Conservation (phyloP, 345 rosid species). For the Syzygium oleosum region DNA sequence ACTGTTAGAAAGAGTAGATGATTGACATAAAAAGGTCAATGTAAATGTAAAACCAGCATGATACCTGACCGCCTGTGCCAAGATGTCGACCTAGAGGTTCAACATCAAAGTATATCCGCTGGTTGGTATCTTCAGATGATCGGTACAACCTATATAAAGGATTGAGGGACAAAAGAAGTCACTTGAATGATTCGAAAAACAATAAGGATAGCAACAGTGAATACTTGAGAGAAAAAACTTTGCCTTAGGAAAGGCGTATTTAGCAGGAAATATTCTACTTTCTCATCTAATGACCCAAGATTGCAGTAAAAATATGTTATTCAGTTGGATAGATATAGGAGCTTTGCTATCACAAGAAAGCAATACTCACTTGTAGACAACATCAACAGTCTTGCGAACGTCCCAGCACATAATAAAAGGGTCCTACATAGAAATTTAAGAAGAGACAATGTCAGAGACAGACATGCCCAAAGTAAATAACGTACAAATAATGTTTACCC, state of each 20-base stretch:
- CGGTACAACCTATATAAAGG: slow-evolving; percentile 57
- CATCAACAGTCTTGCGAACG: slow-evolving; percentile 75
- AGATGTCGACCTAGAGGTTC: slow-evolving; percentile 77
- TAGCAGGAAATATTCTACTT: not conserved
- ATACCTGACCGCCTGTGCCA: slow-evolving; percentile 93
- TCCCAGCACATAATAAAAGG: slow-evolving; percentile 97
- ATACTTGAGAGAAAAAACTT: not conserved
- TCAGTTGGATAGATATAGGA: not conserved
- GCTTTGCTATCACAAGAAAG: not conserved
- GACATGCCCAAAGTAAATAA: not conserved
- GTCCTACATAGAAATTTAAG: slow-evolving; percentile 37
- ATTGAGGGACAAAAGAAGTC: not conserved
- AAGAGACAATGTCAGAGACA: not conserved
- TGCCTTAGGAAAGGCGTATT: not conserved
- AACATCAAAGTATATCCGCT: slow-evolving; percentile 80
- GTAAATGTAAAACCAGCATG: not conserved
- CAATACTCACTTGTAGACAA: slow-evolving; percentile 74
- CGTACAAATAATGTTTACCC: not conserved
- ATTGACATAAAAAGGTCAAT: not conserved
- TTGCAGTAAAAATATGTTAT: not conserved
- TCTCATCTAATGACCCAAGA: not conserved
- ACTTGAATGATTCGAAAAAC: not conserved
- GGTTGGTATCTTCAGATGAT: slow-evolving; percentile 80
- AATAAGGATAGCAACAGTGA: too few species aligned
- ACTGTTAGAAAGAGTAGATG: not conserved